Evolutionary conservation across 2,329 filamentous ascomycete species (phyloP), one percentile per base, ranked within the genome.

Genomic region (Cercospora zeae-maydis): DNA sequence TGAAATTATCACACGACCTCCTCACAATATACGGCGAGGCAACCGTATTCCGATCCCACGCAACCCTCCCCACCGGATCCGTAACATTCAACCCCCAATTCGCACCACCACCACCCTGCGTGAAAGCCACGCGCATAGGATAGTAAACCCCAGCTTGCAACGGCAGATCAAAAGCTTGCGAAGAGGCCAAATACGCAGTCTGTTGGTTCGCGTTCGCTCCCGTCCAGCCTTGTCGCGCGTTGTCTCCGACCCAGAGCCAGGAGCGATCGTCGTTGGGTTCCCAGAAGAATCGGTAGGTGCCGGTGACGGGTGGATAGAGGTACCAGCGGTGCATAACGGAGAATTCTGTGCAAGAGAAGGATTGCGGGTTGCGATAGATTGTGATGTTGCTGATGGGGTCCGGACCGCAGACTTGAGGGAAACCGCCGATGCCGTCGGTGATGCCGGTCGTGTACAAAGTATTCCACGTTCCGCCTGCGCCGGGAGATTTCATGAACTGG

Each of bases 311-410:
- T 10, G 59, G 51, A n/a, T 42, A 64, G n/a, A 66, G 30, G n/a
- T 62, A 66, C 13, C 57, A 60, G 6, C 64, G 62, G 49, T 64
- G 58, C 45, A 58, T 55, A 16, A 63, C 21, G 9, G 63, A 55
- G 61, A 63, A 65, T 53, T 64, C 56, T 11, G 30, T 8, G 24
- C 62, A 64, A 21, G 53, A 47, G 13, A 63, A 56, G 5, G 64
- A 39, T 24, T 34, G 51, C 2, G 21, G 27, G 27, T 52, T 24
- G 16, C 37, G 49, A 52, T 58, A 59, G 51, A 59, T 36, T 13
- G 54, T 59, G 19, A 61, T n/a, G 42, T 56, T 62, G 3, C 19
- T 33, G 45, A 13, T 42, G 11, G 37, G 37, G 47, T 30, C 45
- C 6, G 61, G 33, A 30, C 45, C 39, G 13, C 55, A 58, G 16